Conservation (phyloP, 441 rosid species). For the Populus hybrid region DNA sequence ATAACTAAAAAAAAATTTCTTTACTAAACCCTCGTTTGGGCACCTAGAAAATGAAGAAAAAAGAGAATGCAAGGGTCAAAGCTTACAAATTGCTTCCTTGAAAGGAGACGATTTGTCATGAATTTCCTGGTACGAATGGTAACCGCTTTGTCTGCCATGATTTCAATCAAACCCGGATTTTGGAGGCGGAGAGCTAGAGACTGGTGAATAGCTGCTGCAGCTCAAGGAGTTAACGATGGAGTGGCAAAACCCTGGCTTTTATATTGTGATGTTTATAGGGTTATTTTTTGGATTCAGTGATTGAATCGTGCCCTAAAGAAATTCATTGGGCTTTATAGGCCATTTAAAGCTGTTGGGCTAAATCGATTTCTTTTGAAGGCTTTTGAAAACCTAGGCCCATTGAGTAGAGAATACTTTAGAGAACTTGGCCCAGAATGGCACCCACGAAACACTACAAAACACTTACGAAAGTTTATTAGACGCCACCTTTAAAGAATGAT, state of each 20-base stretch:
- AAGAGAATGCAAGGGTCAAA: background rate
- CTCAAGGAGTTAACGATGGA: background rate
- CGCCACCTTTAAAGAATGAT: too few species aligned
- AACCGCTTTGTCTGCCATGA: slow-evolving; percentile 87
- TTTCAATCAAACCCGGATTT: slow-evolving; percentile 5
- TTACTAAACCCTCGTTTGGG: background rate
- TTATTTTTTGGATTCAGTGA: background rate
- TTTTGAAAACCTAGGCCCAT: background rate
- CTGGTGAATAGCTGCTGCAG: background rate
- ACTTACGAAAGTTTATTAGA: too few species aligned
- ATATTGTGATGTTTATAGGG: slow-evolving; percentile 25
- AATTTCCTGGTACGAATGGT: slow-evolving; percentile 82
- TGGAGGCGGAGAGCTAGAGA: background rate
- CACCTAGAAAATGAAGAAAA: background rate
- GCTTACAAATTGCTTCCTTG: slow-evolving; percentile 90
- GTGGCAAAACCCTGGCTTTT: slow-evolving; percentile 20
- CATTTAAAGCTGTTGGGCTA: background rate
- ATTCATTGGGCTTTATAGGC: background rate
- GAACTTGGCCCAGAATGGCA: too few species aligned
- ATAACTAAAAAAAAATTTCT: background rate
- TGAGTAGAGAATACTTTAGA: background rate
- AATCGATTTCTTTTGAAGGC: background rate
- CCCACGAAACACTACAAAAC: too few species aligned
- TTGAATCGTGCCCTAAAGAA: background rate
- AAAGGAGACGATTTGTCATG: slow-evolving; percentile 88